Evolutionary conservation across 225 moss, liverwort and hornwort species (phyloP).

Genomic region (Physcomitrium patens): DNA sequence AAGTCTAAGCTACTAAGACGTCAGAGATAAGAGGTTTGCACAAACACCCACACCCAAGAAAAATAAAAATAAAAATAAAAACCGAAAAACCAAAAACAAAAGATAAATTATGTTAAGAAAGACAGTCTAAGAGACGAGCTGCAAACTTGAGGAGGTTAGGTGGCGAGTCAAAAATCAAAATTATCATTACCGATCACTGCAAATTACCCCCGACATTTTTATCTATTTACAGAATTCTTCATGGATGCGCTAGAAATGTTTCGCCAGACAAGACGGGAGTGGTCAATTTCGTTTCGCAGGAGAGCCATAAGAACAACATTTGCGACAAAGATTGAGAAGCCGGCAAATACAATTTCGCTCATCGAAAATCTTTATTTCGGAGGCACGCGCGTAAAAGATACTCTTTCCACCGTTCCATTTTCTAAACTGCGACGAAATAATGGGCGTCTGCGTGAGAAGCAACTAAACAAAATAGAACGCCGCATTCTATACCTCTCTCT

Average conservation of each 20-base stretch:
- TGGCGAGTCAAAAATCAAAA: neutral
- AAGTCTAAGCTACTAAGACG: no score
- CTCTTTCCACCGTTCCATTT: neutral
- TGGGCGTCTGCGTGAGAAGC: neutral
- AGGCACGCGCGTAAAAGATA: neutral
- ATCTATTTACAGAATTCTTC: conserved; percentile 17
- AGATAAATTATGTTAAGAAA: neutral
- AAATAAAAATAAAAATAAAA: no score
- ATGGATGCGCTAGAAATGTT: no score
- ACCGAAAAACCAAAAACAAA: neutral
- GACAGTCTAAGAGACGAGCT: neutral
- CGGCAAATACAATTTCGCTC: neutral
- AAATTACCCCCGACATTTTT: neutral
- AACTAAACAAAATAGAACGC: neutral
- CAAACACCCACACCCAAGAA: no score
- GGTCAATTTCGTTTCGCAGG: neutral
- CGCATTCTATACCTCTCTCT: neutral
- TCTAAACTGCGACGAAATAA: neutral
- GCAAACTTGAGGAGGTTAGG: neutral
- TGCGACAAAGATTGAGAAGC: neutral
- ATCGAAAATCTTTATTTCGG: neutral
- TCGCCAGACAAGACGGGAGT: no score
- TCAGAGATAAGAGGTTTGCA: no score
- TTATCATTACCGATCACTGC: neutral
- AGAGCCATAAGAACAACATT: neutral